Evolutionary conservation across 1,284 basidiomycete species (phyloP).

Genomic region (Ustilago curta): DNA sequence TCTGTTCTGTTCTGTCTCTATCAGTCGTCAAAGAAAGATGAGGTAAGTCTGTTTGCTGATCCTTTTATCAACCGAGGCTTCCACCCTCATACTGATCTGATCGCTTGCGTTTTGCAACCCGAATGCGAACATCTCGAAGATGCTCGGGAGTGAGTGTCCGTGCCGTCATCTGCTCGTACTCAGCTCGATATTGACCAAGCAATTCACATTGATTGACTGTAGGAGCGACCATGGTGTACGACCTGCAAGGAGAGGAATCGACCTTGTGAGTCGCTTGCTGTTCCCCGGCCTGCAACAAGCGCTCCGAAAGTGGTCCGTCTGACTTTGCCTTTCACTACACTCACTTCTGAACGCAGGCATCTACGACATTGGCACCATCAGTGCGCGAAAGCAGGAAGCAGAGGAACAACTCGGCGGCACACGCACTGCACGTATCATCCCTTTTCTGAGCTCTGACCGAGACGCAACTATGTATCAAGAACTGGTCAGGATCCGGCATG

Average conservation of each 20-base stretch:
- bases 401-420: not conserved
- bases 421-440: not conserved
- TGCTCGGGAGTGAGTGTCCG: slow-evolving; percentile 31
- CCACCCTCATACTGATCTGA: not conserved
- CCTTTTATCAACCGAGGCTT: too few relatives aligned
- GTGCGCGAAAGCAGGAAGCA: slow-evolving; percentile 1
- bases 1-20: not conserved
- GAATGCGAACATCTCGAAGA: slow-evolving; percentile 4
- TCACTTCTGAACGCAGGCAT: slow-evolving; percentile 15
- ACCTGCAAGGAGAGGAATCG: slow-evolving; percentile 30
- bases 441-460: not conserved
- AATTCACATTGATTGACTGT: not conserved
- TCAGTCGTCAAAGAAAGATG: slow-evolving; percentile 44
- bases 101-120: not conserved
- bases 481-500: slow-evolving; percentile 9
- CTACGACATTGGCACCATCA: slow-evolving; percentile 14
- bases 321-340: not conserved
- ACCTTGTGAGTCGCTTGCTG: slow-evolving; percentile 20
- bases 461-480: slow-evolving; percentile 12
- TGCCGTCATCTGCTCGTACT: not conserved
- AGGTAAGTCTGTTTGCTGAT: slow-evolving; percentile 14
- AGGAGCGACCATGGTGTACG: slow-evolving; percentile 40
- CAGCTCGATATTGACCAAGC: not conserved
- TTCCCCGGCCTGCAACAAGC: not conserved
- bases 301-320: not conserved